Base-by-base conservation (phyloP, 495 filamentous ascomycete species). In the Hypoxylon intermedium region DNA sequence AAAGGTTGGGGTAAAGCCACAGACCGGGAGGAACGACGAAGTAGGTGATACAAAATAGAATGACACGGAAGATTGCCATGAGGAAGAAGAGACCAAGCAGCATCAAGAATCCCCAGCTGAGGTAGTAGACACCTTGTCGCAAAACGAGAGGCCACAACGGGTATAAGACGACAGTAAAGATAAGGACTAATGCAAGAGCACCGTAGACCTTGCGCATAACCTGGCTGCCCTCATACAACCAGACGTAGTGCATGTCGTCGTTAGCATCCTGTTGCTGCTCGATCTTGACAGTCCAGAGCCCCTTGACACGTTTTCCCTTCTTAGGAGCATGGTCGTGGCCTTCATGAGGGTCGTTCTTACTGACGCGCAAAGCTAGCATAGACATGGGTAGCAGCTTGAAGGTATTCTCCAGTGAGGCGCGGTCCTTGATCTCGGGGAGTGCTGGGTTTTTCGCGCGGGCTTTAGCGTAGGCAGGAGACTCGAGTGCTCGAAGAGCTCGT, bases 1-100 rank as follows among this genome's bases (percentile, higher is more conserved):
- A 99, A 16, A 99, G 73, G 70, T 99, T 99, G 40, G 95, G 95
- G 80, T 92, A 99, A 40, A 99, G 81, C 95, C 95, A 99, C 23
- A 99, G 79, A 60, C 95, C 95, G 1, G 93, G 94, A 11, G 92
- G 81, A 7, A 85, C 82, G 6, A 84, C 80, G 69, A 98, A 93
- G 65, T 96, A 89, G 9, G 95, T 98, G 70, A 93, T 75, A 65
- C 88, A 88, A 77, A 98, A 99, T n/a, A 99, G 77, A 48, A 98
- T 96, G 16, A 98, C 80, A 50, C 95, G 84, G 83, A 98, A 91
- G 63, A 99, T 93, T 0, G 93, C 87, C 93, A 99, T 97, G 65
- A 85, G 89, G 75, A 99, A 97, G 85, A 99, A 99, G 48, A 96
- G 74, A 24, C 91, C 95, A 33, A 99, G 84, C 47, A 98, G 80